Conservation (phyloP, 2,329 filamentous ascomycete species). For the Hypoxylon sp. region DNA sequence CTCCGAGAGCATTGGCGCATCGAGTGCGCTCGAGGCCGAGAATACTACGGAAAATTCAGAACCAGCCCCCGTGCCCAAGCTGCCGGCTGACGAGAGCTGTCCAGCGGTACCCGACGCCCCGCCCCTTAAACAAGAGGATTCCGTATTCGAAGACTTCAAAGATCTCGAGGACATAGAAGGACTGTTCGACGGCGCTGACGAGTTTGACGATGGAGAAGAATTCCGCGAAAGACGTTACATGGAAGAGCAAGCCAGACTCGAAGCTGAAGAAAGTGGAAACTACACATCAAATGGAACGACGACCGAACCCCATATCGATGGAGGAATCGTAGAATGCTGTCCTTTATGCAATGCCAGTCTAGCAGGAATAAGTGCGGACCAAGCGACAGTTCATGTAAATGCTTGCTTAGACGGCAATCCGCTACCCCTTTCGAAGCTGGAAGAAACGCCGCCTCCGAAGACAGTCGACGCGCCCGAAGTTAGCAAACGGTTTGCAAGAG, state of each 20-base stretch:
- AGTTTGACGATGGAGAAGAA: constrained; percentile 71
- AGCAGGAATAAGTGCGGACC: constrained; percentile 68
- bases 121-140: constrained; percentile 40
- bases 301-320: constrained; percentile 48
- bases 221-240: constrained; percentile 76
- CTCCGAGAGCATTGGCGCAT: constrained; percentile 9
- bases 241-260: constrained; percentile 77
- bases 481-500: constrained; percentile 72
- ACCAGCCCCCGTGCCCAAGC: constrained; percentile 29
- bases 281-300: constrained; percentile 52
- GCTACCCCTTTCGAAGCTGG: constrained; percentile 61
- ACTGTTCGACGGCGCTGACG: constrained; percentile 62
- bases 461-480: constrained; percentile 55
- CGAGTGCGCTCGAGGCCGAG: constrained; percentile 9
- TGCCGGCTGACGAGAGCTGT: constrained; percentile 46
- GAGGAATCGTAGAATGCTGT: constrained; percentile 63
- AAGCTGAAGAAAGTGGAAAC: constrained; percentile 66
- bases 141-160: constrained; percentile 51
- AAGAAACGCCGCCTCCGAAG: constrained; percentile 45
- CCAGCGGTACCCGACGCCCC: constrained; percentile 39
- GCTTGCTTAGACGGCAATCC: constrained; percentile 88
- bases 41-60: constrained; percentile 21
- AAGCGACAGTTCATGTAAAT: constrained; percentile 89
- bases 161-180: constrained; percentile 65
- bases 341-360: constrained; percentile 82